Evolutionary conservation across 108 stramenopile species (phyloP).

Genomic region (Phaeodactylum tricornutum): DNA sequence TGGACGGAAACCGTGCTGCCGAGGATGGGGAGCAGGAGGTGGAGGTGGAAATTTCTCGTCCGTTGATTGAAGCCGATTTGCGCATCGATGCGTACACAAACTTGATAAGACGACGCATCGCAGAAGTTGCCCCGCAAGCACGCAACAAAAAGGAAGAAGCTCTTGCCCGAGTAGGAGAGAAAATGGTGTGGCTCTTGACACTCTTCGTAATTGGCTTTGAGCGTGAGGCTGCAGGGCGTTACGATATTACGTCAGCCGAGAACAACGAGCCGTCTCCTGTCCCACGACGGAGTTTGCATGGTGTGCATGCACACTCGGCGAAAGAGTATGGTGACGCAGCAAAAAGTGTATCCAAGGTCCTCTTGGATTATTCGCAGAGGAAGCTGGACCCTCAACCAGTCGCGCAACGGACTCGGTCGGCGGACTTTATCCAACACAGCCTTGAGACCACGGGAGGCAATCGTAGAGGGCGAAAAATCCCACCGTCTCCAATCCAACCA

Average conservation of each 20-base stretch:
- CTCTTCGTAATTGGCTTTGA: slow-evolving; percentile 69
- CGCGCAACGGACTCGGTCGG: not conserved
- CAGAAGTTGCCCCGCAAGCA: slow-evolving; percentile 10
- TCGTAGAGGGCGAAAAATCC: slow-evolving; percentile 1
- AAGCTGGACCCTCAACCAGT: slow-evolving; percentile 24
- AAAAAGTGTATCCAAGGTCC: slow-evolving; percentile 66
- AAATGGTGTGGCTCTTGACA: slow-evolving; percentile 61
- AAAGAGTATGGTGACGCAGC: slow-evolving; percentile 68
- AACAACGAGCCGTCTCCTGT: slow-evolving; percentile 4
- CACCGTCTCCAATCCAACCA: slow-evolving; percentile 18
- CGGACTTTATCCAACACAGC: slow-evolving; percentile 1
- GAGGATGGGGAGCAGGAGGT: slow-evolving; percentile 1
- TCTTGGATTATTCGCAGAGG: slow-evolving; percentile 56
- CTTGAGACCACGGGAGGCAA: not conserved
- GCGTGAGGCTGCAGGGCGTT: slow-evolving; percentile 18
- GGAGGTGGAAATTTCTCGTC: slow-evolving; percentile 5
- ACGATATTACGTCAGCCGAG: not conserved
- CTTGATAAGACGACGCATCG: slow-evolving; percentile 26
- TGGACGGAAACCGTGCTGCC: slow-evolving; percentile 12
- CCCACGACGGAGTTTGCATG: slow-evolving; percentile 5
- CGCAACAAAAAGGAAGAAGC: slow-evolving; percentile 48
- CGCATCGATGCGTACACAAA: slow-evolving; percentile 27
- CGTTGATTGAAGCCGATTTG: slow-evolving; percentile 18
- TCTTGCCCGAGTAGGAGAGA: slow-evolving; percentile 51
- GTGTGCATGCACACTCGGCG: slow-evolving; percentile 23